These are phyloP conservation scores for Globisporangium spinosum DNA, from an alignment of 352 stramenopile genomes.

Conservation along the genomic window DNA sequence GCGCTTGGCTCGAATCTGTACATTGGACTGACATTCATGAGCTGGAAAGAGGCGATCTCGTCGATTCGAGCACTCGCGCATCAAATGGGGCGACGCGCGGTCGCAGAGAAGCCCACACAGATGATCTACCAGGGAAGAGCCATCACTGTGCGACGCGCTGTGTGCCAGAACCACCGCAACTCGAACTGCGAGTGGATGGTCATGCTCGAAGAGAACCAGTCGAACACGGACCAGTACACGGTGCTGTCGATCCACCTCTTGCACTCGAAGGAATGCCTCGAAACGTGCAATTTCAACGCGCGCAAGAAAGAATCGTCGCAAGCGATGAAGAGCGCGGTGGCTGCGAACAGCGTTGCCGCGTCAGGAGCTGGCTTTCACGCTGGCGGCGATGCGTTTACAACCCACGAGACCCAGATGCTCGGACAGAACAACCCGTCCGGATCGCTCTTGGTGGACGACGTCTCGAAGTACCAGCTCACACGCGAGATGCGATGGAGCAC, in stretches of 20 bases:
- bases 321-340: not conserved
- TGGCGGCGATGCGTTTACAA: slow-evolving; percentile 4
- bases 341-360: slow-evolving; percentile 1
- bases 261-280: slow-evolving; percentile 71
- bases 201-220: slow-evolving; percentile 43
- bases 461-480: slow-evolving; percentile 65
- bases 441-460: slow-evolving; percentile 52
- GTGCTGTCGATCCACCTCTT: slow-evolving; percentile 53
- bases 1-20: slow-evolving; percentile 34
- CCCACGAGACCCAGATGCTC: not conserved
- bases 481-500: slow-evolving; percentile 81
- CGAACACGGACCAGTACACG: slow-evolving; percentile 39
- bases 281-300: slow-evolving; percentile 75
- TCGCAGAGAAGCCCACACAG: slow-evolving; percentile 46
- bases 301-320: slow-evolving; percentile 38
- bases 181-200: slow-evolving; percentile 69
- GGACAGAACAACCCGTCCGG: slow-evolving; percentile 24
- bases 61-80: slow-evolving; percentile 49
- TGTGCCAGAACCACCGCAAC: slow-evolving; percentile 76
- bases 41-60: slow-evolving; percentile 58
- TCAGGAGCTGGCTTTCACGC: not conserved
- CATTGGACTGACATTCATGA: slow-evolving; percentile 40
- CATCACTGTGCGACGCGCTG: slow-evolving; percentile 44
- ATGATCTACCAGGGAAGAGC: slow-evolving; percentile 40
- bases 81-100: slow-evolving; percentile 50